A percentile compares a stretch with the other conserved stretches of the same genome.
Evolutionary conservation across 2,329 filamentous ascomycete species (phyloP).

Genomic region (Colletotrichum incanum): DNA sequence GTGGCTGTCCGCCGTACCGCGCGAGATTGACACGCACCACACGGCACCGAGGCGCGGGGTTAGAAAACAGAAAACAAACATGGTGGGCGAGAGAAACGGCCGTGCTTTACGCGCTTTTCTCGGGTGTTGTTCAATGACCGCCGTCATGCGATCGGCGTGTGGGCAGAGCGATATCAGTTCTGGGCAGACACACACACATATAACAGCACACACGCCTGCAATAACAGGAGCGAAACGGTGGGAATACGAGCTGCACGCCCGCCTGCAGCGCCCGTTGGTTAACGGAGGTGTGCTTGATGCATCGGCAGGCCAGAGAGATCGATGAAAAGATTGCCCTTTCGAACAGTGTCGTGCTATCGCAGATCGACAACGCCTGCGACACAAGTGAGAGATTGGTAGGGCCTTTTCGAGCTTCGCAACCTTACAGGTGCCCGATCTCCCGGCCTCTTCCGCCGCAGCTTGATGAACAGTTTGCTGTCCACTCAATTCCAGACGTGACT

Average conservation of each 20-base stretch:
- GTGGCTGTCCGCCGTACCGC: background rate
- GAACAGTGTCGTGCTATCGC: background rate
- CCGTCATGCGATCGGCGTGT: conserved; percentile 12
- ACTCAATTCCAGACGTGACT: background rate
- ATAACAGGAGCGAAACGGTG: background rate
- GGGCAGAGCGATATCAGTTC: conserved; percentile 14
- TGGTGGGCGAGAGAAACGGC: background rate
- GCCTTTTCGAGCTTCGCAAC: background rate
- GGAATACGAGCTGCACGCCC: conserved; percentile 34
- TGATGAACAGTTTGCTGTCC: background rate
- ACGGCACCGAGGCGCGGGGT: background rate
- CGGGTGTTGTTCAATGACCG: background rate
- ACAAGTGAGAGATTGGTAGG: background rate
- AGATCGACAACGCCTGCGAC: background rate
- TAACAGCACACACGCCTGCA: background rate
- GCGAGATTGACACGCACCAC: background rate
- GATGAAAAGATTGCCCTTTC: background rate
- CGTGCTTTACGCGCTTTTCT: conserved; percentile 1
- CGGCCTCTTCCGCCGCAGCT: background rate
- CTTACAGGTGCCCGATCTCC: background rate
- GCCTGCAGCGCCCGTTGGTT: conserved; percentile 12
- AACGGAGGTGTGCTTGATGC: background rate
- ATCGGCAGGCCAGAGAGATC: background rate
- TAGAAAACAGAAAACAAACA: conserved; percentile 1
- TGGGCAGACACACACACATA: conserved; percentile 2